Base-by-base conservation (phyloP, 495 filamentous ascomycete species). In the Schizothecium vesticola region DNA sequence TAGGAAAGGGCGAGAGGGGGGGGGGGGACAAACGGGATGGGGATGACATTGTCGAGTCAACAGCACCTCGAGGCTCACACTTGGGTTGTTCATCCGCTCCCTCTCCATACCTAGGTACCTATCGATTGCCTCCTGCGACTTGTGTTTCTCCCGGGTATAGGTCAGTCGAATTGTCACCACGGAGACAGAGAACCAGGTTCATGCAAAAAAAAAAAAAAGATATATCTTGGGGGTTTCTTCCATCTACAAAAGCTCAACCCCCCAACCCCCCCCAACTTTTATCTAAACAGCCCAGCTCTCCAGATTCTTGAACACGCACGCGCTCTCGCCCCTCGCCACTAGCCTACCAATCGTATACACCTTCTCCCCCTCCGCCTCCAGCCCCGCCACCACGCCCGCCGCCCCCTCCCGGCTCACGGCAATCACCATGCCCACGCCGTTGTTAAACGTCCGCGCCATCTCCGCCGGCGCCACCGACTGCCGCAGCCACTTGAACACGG, bases 391-490 rank as follows among this genome's bases (percentile, higher is more conserved):
- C 3, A 87, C 86, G 61, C 80, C 80, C 29, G 87, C 83, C 0
- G 73, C 86, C 62, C 88, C 81, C 57, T 75, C 86, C 69, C 80
- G 77, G 22, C 82, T 83, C 0, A 97, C 92, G 9, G 92, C 93
- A 9, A 94, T 76, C 4, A 97, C 90, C 92, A 98, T 97, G 60
- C 95, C 95, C 24, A 99, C 77, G 64, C 95, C 95, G 24, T 87
- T 92, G 81, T 99, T 99, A 84, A 96, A 98, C n/a, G 91, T 91
- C 66, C 92, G 84, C 33, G 87, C 91, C 84, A 98, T 92, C 84
- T 99, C 96, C 12, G 75, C 62, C 0, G 89, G 81, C 56, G 82
- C 83, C 13, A 99, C 95, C 25, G 84, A 84, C 75, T 83, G 75
- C 78, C 92, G 91, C 63, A 99, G 83, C 95, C 95, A 99, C 68